Conservation (phyloP, 805 yeast species). For the Babjeviella inositovora region DNA sequence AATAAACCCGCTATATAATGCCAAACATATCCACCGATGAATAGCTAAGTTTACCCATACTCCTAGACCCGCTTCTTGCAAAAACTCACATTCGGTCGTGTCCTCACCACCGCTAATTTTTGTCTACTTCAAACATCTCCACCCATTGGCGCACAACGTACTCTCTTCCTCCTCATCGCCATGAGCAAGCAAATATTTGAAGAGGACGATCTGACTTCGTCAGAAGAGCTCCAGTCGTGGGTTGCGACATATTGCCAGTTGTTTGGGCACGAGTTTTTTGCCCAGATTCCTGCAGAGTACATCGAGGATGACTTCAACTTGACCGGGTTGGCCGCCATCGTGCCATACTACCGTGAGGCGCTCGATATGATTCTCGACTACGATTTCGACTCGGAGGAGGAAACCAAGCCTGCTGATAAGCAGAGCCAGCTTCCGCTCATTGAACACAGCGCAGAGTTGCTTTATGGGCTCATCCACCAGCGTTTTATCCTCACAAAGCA, state of each 20-base stretch:
- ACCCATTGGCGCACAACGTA: too few relatives aligned
- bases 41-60: too few relatives aligned
- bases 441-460: constrained; percentile 80
- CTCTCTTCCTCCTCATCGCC: too few relatives aligned
- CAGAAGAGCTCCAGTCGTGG: constrained; percentile 62
- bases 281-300: constrained; percentile 82
- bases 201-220: constrained; percentile 6
- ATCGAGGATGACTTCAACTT: constrained; percentile 94
- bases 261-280: constrained; percentile 81
- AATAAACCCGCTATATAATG: too few relatives aligned
- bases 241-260: constrained; percentile 63
- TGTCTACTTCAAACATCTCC: too few relatives aligned
- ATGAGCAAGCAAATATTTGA: constrained; percentile 8
- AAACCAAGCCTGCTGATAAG: constrained; percentile 45
- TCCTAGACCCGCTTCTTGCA: too few relatives aligned
- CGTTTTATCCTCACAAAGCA: constrained; percentile 78
- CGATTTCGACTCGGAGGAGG: constrained; percentile 39
- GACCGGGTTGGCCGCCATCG: constrained; percentile 74
- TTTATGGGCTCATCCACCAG: constrained; percentile 91
- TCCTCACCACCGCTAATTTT: too few relatives aligned
- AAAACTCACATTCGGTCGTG: too few relatives aligned
- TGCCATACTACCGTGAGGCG: constrained; percentile 86
- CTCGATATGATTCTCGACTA: constrained; percentile 80
- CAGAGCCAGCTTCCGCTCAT: too few relatives aligned
- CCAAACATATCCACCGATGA: too few relatives aligned